Evolutionary conservation across 257 asterid genomes (phyloP), one percentile per base, ranked within the genome.

Genomic region (Nicotiana attenuata): DNA sequence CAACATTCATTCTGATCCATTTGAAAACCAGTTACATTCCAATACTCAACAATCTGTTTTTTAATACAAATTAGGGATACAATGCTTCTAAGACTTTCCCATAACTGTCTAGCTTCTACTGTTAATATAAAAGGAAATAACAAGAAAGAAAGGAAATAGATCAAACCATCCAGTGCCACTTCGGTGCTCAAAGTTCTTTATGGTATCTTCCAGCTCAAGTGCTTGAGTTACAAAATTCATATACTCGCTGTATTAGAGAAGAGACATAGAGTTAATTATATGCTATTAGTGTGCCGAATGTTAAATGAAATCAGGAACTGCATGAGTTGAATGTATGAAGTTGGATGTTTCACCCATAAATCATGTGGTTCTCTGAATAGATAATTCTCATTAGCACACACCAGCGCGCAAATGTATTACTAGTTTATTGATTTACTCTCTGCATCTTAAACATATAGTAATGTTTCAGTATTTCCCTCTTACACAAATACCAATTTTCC

Each of bases 161-260:
- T 76, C 86, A 81, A 85, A 93, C 96, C 97, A 93, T 86, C 92
- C 96, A 83, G 76, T 88, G 65, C 89, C 86, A 80, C 69, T 81
- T 50, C 85, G 77, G 85, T 88, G 92, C 88, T 91, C 92, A 83
- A 83, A 88, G 84, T 88, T 93, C 92, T 90, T 91, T 83, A 91
- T 85, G 52, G 94, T 91, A 86, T 93, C 97, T 86, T 93, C 97
- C 87, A 93, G 88, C 89, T 91, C 96, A 80, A 91, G 88, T 60
- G 96, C 94, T 86, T 91, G 96, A 45, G 83, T 88, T 80, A 91
- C 97, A 83, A 88, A 84, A 61, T 86, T 91, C 85, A 84, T 81
- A 79, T 93, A 93, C 90, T 93, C 97, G 69, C 96, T 90, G 94
- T 86, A 85, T 85, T 82, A 87, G 78, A 78, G 47, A 80, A 82